A percentile compares a stretch with the other conserved stretches of the same genome.
Evolutionary conservation across 2,329 filamentous ascomycete genomes (phyloP).

Genomic region (Diaporthe sp.): DNA sequence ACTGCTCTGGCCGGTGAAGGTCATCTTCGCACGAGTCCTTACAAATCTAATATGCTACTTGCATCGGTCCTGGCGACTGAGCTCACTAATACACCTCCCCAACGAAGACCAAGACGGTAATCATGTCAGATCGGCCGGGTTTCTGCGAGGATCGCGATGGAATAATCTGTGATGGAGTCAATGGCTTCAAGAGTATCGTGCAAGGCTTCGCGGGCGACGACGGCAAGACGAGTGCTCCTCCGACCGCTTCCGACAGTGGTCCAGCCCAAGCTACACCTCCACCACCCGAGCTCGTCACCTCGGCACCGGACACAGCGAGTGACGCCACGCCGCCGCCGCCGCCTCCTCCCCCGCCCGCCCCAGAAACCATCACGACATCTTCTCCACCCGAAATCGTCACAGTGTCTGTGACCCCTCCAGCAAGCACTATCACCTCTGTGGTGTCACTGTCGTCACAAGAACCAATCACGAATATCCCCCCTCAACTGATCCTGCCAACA

Average conservation of each 20-base stretch:
- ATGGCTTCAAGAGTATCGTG: slow-evolving; percentile 18
- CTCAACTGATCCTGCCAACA: not conserved
- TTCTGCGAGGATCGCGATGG: not conserved
- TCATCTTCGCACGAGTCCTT: not conserved
- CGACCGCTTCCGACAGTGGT: not conserved
- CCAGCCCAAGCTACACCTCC: not conserved
- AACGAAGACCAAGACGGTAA: not conserved
- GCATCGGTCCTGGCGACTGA: slow-evolving; percentile 15
- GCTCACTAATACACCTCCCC: not conserved
- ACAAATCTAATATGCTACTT: not conserved
- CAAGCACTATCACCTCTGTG: not conserved
- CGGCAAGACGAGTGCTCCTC: not conserved
- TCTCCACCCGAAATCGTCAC: not conserved
- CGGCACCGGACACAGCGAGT: not conserved
- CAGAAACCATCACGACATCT: not conserved
- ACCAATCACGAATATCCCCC: not conserved
- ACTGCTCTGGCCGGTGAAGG: not conserved
- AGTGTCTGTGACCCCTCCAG: not conserved
- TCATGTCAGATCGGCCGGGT: not conserved
- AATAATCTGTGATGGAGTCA: not conserved
- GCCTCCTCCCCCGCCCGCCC: not conserved
- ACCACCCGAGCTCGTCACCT: not conserved
- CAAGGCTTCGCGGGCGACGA: not conserved
- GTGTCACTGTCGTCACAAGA: not conserved
- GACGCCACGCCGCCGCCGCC: not conserved